Evolutionary conservation across 1,284 basidiomycete genomes (phyloP), one percentile per base, ranked within the genome.

Genomic region (Ceratobasidium sp.): DNA sequence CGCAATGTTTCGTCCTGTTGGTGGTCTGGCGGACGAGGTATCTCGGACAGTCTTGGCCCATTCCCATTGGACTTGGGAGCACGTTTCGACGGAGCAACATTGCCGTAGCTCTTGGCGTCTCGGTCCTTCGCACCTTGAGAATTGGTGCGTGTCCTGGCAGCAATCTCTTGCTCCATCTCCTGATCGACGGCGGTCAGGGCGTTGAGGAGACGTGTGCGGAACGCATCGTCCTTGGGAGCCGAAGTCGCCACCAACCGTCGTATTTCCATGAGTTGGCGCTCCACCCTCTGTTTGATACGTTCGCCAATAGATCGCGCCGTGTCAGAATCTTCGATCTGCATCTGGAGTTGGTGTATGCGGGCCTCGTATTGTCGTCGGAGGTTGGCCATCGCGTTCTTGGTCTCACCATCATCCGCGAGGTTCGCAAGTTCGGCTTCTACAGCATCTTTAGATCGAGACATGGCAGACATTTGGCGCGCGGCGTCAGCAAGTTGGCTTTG

Each of bases 171-270:
- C 46, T 86, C 85, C 74, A 92, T 83, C 56, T 88, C 87, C 56
- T 90, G 88, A 76, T 92, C 91, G 0, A 87, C 85, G 19, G 85
- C 80, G 77, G 91, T 87, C 31, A 95, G 84, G 79, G 94, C 91
- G 56, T 87, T 87, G 37, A 94, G 83, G 1, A 94, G 83, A 46
- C 88, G 86, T 46, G 86, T 84, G 49, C 90, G 87, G 85, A 93
- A 89, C 5, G 85, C 83, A 49, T 87, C 85, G 75, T 92, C 90
- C 61, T 86, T 84, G 11, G 88, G 86, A 14, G 84, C 86, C 73
- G 84, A 85, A 61, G 84, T 85, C 82, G 88, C 84, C 74, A 92
- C 87, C 14, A 92, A 82, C 19, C 87, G 83, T 6, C 90, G 88
- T 54, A 92, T 86, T 78, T 92, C 91, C 27, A 86, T 86, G 78